These are phyloP conservation scores for Verticillium zaregamsianum DNA, from an alignment of 2,329 filamentous ascomycete species.

Conservation along the genomic window DNA sequence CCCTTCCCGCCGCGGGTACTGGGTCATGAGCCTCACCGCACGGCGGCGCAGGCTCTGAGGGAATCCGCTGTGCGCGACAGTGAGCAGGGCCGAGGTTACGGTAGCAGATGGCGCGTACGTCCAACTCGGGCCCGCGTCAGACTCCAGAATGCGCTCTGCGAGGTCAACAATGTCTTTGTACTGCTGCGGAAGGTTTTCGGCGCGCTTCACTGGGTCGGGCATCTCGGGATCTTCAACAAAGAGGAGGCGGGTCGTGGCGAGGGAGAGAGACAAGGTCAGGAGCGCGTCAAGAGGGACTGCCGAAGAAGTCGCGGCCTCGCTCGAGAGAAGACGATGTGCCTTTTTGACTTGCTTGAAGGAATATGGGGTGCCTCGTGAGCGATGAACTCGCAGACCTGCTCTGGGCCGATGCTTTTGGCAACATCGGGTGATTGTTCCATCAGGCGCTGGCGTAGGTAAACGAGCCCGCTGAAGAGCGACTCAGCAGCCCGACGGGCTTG, in stretches of 20 bases:
- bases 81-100: conserved; percentile 2
- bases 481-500: conserved; percentile 1
- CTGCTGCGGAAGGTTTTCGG: background rate
- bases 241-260: background rate
- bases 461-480: conserved; percentile 7
- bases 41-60: conserved; percentile 3
- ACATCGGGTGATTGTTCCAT: background rate
- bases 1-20: conserved; percentile 4
- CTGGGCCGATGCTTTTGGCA: background rate
- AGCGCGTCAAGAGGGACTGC: background rate
- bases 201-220: background rate
- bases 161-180: background rate
- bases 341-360: background rate
- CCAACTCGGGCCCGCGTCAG: background rate
- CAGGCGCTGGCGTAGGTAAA: background rate
- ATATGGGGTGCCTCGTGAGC: background rate
- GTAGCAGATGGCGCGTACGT: background rate
- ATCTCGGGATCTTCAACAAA: background rate
- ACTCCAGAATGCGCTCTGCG: conserved; percentile 2
- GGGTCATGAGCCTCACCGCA: conserved; percentile 6
- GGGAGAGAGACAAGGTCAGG: background rate
- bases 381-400: background rate
- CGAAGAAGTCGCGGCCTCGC: background rate
- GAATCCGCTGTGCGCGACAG: conserved; percentile 7
- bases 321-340: background rate